phyloP scores from a whole-genome alignment of 73 alveolate species.

The Stentor roeselii region DNA sequence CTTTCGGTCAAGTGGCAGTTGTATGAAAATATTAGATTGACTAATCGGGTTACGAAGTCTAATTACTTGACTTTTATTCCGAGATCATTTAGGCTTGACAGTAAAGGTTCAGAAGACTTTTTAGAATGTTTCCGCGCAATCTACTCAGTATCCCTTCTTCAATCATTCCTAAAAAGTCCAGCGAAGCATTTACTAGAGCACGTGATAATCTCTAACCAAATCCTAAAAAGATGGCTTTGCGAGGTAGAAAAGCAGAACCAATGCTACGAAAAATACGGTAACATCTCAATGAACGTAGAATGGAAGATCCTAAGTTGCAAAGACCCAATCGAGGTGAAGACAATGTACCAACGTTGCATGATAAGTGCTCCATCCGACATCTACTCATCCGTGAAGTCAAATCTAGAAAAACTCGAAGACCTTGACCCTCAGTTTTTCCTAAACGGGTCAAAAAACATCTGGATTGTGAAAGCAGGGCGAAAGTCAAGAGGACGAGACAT shows the following conservation, averaged over 20 bases:
- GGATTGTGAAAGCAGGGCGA: slow-evolving; percentile 94
- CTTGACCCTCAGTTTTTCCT: slow-evolving; percentile 55
- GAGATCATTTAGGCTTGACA: slow-evolving; percentile 69
- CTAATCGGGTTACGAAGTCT: slow-evolving; percentile 52
- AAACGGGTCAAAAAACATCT: slow-evolving; percentile 72
- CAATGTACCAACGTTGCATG: not conserved
- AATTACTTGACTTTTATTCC: slow-evolving; percentile 66
- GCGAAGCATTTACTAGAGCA: not conserved
- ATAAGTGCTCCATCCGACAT: not conserved
- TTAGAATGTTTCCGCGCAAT: not conserved
- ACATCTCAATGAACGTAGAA: not conserved
- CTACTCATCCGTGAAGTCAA: not conserved
- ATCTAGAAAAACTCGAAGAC: not conserved
- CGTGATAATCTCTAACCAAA: not conserved
- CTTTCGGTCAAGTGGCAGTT: slow-evolving; percentile 71
- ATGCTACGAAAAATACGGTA: not conserved
- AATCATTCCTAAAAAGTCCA: not conserved
- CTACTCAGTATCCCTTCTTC: not conserved
- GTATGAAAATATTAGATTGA: slow-evolving; percentile 53
- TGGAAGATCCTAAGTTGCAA: not conserved
- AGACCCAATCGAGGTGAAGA: not conserved
- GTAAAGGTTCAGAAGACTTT: slow-evolving; percentile 30
- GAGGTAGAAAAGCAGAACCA: not conserved
- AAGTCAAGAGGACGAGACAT: slow-evolving; percentile 91
- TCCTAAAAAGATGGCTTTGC: not conserved